Conservation (phyloP, 192 early-diverging fungal species). For the Coemansia javaensis region DNA sequence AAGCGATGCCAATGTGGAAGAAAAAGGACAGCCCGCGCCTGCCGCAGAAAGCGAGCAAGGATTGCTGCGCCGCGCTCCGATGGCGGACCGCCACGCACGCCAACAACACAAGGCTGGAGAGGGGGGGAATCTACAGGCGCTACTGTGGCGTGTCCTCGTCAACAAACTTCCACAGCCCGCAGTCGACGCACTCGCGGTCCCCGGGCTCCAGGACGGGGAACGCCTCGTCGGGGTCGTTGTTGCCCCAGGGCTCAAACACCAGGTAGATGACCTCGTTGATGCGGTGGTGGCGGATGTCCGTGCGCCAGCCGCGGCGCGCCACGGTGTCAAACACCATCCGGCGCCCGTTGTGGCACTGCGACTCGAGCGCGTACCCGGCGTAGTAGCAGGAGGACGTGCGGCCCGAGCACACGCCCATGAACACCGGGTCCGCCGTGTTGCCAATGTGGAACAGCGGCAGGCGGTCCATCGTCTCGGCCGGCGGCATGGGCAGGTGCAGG, state of each 20-base stretch:
- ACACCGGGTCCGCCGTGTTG: conserved; percentile 88
- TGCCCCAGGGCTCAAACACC: conserved; percentile 49
- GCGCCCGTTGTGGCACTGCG: conserved; percentile 78
- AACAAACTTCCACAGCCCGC: conserved; percentile 71
- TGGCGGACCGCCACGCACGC: no score
- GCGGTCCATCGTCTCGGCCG: conserved; percentile 46
- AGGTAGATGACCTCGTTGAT: conserved; percentile 72
- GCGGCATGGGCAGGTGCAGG: conserved; percentile 71
- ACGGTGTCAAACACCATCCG: conserved; percentile 67
- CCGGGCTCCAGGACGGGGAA: conserved; percentile 36
- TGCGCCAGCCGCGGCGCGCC: conserved; percentile 56
- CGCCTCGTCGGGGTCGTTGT: conserved; percentile 21
- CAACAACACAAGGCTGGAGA: no score
- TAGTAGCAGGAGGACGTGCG: conserved; percentile 62
- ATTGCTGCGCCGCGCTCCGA: no score
- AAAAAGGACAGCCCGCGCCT: neutral
- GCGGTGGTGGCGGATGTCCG: conserved; percentile 74
- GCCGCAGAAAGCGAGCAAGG: no score
- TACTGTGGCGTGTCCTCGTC: conserved; percentile 48
- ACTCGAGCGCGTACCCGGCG: conserved; percentile 71
- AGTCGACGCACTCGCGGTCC: conserved; percentile 66
- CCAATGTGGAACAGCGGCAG: conserved; percentile 90
- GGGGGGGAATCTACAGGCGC: no score
- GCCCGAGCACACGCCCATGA: conserved; percentile 76
- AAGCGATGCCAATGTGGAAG: neutral